Percentiles rank a stretch among this genome's conserved stretches.
These are phyloP conservation scores for Eutrema japonicum DNA, from an alignment of 345 rosid species.

Conservation along the genomic window DNA sequence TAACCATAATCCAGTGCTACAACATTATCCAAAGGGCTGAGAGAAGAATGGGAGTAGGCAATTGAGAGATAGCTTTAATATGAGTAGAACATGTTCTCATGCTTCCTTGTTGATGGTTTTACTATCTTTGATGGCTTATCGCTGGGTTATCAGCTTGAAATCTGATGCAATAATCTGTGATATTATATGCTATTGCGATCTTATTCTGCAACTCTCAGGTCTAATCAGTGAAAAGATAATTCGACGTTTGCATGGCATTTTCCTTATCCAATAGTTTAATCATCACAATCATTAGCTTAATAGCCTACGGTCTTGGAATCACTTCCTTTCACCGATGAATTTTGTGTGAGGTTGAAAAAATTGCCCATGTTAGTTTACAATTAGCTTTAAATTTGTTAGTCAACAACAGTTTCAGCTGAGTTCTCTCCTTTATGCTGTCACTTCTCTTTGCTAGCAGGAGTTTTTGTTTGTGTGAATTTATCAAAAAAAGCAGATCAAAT, in stretches of 20 bases:
- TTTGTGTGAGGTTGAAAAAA: not conserved
- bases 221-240: not conserved
- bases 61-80: constrained; percentile 2
- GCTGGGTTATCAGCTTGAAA: not conserved
- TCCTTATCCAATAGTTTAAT: not conserved
- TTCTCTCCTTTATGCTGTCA: not conserved
- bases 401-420: not conserved
- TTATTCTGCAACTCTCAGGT: not conserved
- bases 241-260: not conserved
- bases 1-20: not conserved
- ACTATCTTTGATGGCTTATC: constrained; percentile 5
- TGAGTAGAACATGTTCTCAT: not conserved
- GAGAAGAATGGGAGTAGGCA: not conserved
- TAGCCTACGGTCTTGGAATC: not conserved
- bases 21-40: not conserved
- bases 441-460: not conserved
- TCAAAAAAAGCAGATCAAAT: not conserved
- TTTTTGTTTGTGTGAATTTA: not conserved
- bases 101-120: not conserved
- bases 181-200: not conserved
- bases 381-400: not conserved
- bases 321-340: not conserved
- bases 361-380: not conserved
- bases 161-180: not conserved
- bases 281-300: not conserved